Conservation (phyloP, 208 protist species). For the Crithidia sp. region DNA sequence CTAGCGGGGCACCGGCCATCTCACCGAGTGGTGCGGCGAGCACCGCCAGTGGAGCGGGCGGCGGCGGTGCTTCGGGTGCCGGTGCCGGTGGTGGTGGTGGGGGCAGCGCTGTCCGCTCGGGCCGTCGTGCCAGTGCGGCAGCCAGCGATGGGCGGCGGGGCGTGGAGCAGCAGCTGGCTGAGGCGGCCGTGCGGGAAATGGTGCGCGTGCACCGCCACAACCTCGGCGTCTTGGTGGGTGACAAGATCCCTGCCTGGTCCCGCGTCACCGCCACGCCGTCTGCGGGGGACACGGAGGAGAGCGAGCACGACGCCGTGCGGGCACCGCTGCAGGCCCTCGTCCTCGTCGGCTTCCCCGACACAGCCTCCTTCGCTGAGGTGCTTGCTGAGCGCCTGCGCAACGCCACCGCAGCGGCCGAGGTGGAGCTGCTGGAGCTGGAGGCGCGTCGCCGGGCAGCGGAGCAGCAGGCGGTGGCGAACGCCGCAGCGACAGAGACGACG, state of each 20-base stretch:
- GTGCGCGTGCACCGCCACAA: conserved; percentile 75
- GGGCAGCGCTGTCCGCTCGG: conserved; percentile 6
- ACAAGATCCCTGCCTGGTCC: conserved; percentile 26
- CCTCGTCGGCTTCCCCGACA: conserved; percentile 76
- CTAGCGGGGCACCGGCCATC: not conserved
- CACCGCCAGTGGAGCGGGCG: not conserved
- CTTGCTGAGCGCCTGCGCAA: conserved; percentile 50
- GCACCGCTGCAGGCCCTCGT: conserved; percentile 42
- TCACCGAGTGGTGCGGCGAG: not conserved
- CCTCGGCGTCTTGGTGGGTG: conserved; percentile 36
- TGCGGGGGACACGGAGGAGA: not conserved
- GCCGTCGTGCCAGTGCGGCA: conserved; percentile 2
- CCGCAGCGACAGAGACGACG: conserved; percentile 11
- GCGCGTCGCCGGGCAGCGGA: conserved; percentile 33
- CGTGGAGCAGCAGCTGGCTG: conserved; percentile 53
- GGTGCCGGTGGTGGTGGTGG: conserved; percentile 2
- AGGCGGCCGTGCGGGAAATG: conserved; percentile 57
- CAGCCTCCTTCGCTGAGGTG: conserved; percentile 53
- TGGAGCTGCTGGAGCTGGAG: conserved; percentile 47
- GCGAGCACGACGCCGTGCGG: not conserved
- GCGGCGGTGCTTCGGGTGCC: conserved; percentile 8
- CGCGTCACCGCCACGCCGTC: not conserved
- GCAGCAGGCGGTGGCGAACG: conserved; percentile 14
- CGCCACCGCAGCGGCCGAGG: conserved; percentile 49
- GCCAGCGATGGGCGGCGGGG: conserved; percentile 41